A percentile compares a stretch with the other conserved stretches of the same genome.
These are phyloP conservation scores for Corynascus novoguineensis DNA, from an alignment of 495 filamentous ascomycete species.

Conservation along the genomic window DNA sequence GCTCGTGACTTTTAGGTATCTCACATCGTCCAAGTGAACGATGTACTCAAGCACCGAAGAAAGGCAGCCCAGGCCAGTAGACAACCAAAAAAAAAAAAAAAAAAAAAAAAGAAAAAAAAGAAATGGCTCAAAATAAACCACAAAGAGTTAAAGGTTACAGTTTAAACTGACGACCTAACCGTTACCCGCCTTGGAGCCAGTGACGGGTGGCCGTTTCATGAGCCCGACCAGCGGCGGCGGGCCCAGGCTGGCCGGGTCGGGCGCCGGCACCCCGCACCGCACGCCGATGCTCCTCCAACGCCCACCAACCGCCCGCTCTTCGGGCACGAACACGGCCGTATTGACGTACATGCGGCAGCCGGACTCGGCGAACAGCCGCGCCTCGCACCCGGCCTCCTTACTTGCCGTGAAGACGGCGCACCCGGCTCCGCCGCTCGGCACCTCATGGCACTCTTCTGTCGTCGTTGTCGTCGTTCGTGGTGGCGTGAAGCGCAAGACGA, in stretches of 20 bases:
- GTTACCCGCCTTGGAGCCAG: no score
- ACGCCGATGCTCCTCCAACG: slow-evolving; percentile 35
- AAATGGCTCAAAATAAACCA: no score
- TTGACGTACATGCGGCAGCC: slow-evolving; percentile 35
- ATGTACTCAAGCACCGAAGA: no score
- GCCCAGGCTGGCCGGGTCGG: slow-evolving; percentile 18
- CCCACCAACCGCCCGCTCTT: slow-evolving; percentile 33
- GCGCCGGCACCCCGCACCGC: slow-evolving; percentile 28
- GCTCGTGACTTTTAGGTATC: no score
- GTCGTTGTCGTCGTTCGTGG: neutral
- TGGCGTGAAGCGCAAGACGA: slow-evolving; percentile 22
- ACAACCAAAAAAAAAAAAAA: no score
- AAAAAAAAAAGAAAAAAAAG: no score
- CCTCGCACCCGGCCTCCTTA: slow-evolving; percentile 37
- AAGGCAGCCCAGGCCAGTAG: no score
- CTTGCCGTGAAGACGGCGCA: slow-evolving; percentile 36
- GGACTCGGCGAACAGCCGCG: slow-evolving; percentile 35
- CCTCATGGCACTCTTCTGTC: slow-evolving; percentile 29
- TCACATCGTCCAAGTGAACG: no score
- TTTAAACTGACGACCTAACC: no score
- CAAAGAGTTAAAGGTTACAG: no score
- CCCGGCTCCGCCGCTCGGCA: slow-evolving; percentile 28
- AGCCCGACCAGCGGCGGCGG: slow-evolving; percentile 18
- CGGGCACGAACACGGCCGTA: slow-evolving; percentile 38
- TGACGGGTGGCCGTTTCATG: neutral